Conservation (phyloP, 2,329 filamentous ascomycete species). For the Xylariaceae sp. region DNA sequence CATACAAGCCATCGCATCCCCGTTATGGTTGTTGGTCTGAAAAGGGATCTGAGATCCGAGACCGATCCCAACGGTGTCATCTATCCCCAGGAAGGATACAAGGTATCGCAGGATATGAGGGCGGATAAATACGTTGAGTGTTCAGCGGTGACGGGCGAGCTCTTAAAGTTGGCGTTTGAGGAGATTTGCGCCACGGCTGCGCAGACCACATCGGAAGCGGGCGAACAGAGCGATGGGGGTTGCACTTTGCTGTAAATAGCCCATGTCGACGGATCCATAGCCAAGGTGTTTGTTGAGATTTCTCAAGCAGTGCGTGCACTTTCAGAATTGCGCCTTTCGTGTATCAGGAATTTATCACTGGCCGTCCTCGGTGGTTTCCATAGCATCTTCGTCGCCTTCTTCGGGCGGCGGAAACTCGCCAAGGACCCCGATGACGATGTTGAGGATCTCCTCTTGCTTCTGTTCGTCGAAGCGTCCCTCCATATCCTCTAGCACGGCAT, state of each 20-base stretch:
- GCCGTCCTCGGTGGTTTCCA: slow-evolving; percentile 44
- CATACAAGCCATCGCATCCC: slow-evolving; percentile 56
- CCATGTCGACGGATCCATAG: neutral
- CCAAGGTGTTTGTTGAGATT: neutral
- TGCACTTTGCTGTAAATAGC: slow-evolving; percentile 46
- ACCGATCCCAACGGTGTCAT: slow-evolving; percentile 66
- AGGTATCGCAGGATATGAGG: slow-evolving; percentile 62
- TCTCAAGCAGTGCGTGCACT: neutral
- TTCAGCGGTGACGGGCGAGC: slow-evolving; percentile 65
- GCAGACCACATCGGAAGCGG: slow-evolving; percentile 52
- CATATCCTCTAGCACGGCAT: slow-evolving; percentile 71
- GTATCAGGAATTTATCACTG: slow-evolving; percentile 6
- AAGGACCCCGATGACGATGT: slow-evolving; percentile 63
- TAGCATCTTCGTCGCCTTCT: slow-evolving; percentile 45
- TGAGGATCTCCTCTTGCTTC: slow-evolving; percentile 64
- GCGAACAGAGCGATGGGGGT: slow-evolving; percentile 62
- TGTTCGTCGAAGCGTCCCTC: slow-evolving; percentile 64
- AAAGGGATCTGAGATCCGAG: slow-evolving; percentile 65
- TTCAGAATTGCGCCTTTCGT: neutral
- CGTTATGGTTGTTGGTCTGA: slow-evolving; percentile 64
- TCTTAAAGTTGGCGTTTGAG: slow-evolving; percentile 63
- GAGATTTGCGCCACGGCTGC: slow-evolving; percentile 65
- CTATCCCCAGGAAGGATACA: slow-evolving; percentile 66
- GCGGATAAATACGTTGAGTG: slow-evolving; percentile 70
- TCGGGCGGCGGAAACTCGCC: slow-evolving; percentile 55